Evolutionary conservation across 1,284 basidiomycete species (phyloP).

Genomic region (Ustilago vetiveriae): DNA sequence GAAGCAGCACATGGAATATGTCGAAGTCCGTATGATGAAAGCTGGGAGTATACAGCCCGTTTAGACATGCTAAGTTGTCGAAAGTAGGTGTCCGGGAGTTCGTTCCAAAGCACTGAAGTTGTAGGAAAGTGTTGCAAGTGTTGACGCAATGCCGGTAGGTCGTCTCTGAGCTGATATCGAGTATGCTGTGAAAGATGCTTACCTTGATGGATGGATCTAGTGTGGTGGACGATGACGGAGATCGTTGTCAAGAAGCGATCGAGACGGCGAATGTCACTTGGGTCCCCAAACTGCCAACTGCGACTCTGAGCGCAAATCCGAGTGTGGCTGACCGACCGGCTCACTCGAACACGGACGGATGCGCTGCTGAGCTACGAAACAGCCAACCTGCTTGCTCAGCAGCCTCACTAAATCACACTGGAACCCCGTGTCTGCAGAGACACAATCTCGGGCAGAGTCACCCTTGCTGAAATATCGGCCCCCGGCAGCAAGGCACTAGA

Average conservation of each 20-base stretch:
- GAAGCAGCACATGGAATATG: constrained; percentile 11
- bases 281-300: background rate
- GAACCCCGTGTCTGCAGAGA: too few relatives aligned
- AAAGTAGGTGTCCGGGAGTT: background rate
- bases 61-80: background rate
- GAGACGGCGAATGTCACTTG: constrained; percentile 13
- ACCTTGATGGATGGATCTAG: constrained; percentile 50
- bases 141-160: too few relatives aligned
- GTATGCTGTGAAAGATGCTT: constrained; percentile 23
- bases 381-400: constrained; percentile 14
- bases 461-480: background rate
- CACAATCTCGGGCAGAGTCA: too few relatives aligned
- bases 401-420: too few relatives aligned
- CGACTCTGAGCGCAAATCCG: background rate
- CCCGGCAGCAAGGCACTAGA: background rate
- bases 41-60: background rate
- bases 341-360: background rate
- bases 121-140: too few relatives aligned
- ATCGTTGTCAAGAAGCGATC: constrained; percentile 39
- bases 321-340: background rate
- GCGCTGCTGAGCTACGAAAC: constrained; percentile 3
- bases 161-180: constrained; percentile 9
- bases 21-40: background rate
- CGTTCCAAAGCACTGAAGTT: too few relatives aligned
- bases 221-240: constrained; percentile 49